Evolutionary conservation across 2,329 filamentous ascomycete species (phyloP), one percentile per base, ranked within the genome.

Genomic region (Calonectria hawksworthii): DNA sequence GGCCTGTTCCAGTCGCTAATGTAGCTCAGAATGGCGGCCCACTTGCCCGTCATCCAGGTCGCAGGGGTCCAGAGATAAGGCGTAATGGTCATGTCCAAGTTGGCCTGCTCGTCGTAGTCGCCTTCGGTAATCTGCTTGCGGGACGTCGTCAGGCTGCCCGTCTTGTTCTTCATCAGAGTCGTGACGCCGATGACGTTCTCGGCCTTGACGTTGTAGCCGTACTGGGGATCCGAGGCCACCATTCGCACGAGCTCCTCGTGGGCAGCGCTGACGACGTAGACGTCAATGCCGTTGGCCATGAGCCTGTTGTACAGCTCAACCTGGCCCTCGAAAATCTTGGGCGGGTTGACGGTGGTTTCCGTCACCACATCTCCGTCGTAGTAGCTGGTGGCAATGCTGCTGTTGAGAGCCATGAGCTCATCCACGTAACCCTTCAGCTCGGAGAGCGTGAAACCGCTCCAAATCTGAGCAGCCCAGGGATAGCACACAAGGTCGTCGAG

Each of bases 371-470:
- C 85, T 23, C 75, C 84, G 13, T 85, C 82, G 56, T 79, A 86
- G 76, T 87, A 86, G 7, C 79, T 83, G n/a, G 82, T 81, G 7
- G 82, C 74, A 6, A 88, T 83, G 11, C 83, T 84, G 32, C 64
- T 74, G 79, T 86, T 85, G 72, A 86, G 83, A 1, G 86, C 83
- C 81, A 89, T 86, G 73, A 89, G 83, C 75, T 89, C 85, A 76
- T 89, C 88, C 2, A 88, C 85, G 75, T 87, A 86, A 73, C 83
- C 85, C 80, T 87, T 87, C 44, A 88, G 84, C 74, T 88, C 84
- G 67, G 86, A 83, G 69, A 90, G 83, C 1, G 86, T 83, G 41
- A 88, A 79, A 32, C 86, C 86, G 51, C 83, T 82, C 65, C 85
- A 88, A 71, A 87, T 82, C 73, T 88, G 85, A 0, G 85, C 86